Evolutionary conservation across 1,139 yeast genomes (phyloP).

Genomic region (Saccharomyces hybrid): DNA sequence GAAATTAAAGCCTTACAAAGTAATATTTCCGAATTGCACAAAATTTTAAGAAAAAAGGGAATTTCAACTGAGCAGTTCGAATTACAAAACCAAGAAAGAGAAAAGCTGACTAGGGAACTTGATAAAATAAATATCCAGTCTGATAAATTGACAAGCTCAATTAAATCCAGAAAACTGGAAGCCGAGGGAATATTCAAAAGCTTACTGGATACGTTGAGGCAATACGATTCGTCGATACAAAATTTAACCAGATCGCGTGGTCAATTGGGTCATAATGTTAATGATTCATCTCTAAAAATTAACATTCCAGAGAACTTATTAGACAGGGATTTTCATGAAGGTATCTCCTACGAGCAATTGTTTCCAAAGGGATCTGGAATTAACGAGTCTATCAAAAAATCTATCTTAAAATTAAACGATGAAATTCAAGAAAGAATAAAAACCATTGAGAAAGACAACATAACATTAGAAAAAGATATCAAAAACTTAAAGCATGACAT

Average conservation of each 20-base stretch:
- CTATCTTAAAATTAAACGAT: constrained; percentile 42
- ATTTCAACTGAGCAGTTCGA: constrained; percentile 58
- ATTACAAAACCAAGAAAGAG: constrained; percentile 46
- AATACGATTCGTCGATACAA: constrained; percentile 32
- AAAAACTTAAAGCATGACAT: constrained; percentile 43
- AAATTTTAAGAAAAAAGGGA: constrained; percentile 47
- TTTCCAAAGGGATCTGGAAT: constrained; percentile 3
- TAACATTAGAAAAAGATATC: constrained; percentile 40
- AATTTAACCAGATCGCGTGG: constrained; percentile 38
- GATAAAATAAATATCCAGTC: constrained; percentile 43
- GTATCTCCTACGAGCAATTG: not conserved
- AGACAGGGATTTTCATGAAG: not conserved
- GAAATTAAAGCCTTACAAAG: constrained; percentile 39
- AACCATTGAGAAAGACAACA: constrained; percentile 48
- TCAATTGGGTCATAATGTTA: constrained; percentile 32
- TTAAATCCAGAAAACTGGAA: constrained; percentile 42
- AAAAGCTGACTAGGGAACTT: constrained; percentile 47
- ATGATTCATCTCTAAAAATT: constrained; percentile 10
- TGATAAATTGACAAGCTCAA: constrained; percentile 34
- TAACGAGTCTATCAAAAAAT: constrained; percentile 11
- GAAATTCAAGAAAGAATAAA: constrained; percentile 44
- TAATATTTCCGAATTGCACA: constrained; percentile 34
- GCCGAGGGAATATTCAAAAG: constrained; percentile 44
- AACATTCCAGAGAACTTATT: not conserved
- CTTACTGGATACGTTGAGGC: constrained; percentile 45